These are phyloP conservation scores for Leccinum subgranulosum DNA, from an alignment of 768 basidiomycete species.

Conservation along the genomic window DNA sequence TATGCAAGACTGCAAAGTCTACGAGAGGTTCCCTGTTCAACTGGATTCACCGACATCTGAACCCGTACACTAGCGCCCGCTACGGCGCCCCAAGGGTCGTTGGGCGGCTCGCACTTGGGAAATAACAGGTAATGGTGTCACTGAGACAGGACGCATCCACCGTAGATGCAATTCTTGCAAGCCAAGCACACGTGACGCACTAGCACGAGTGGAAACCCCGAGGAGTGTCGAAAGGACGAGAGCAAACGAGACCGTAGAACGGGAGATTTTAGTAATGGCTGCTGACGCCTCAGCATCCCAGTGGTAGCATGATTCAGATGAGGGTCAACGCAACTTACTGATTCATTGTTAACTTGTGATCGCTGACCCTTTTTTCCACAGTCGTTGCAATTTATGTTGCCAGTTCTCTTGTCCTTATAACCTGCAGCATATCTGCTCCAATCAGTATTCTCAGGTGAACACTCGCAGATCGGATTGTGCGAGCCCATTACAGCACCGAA, in stretches of 20 bases:
- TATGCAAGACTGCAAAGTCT: not conserved
- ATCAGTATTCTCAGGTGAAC: not conserved
- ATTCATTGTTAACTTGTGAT: not conserved
- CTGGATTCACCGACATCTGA: not conserved
- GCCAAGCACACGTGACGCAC: not conserved
- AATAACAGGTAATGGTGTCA: too few species aligned
- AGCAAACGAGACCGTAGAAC: not conserved
- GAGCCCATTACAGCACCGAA: not conserved
- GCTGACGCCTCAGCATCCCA: not conserved
- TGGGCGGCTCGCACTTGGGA: not conserved
- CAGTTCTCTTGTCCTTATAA: not conserved
- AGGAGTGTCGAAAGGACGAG: not conserved
- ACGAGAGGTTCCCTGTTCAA: not conserved
- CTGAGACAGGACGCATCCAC: not conserved
- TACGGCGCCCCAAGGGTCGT: slow-evolving; percentile 5
- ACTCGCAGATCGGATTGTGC: not conserved
- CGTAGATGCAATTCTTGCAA: not conserved
- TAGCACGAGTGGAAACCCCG: not conserved
- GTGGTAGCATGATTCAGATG: not conserved
- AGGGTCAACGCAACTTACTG: not conserved
- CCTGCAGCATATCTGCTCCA: not conserved
- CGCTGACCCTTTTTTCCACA: not conserved
- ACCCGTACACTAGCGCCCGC: not conserved
- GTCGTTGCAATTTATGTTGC: not conserved
- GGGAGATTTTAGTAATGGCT: not conserved